Evolutionary conservation across 495 filamentous ascomycete genomes (phyloP).

Genomic region (Schizothecium vesticola): DNA sequence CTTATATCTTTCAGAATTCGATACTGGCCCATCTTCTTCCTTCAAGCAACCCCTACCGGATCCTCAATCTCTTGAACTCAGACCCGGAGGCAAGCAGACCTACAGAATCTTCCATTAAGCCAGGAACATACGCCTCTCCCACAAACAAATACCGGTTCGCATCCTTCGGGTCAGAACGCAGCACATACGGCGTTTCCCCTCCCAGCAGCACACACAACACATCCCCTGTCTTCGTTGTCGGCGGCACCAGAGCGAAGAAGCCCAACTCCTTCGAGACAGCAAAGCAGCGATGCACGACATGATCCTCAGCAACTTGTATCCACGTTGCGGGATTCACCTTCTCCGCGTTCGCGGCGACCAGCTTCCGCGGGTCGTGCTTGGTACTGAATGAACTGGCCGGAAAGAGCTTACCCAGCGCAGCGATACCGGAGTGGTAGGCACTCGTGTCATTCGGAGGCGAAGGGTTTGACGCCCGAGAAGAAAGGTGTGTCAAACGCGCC

Average conservation of each 20-base stretch:
- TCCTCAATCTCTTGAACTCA: slow-evolving; percentile 8
- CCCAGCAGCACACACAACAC: slow-evolving; percentile 12
- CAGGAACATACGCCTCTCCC: slow-evolving; percentile 12
- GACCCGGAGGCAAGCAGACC: neutral
- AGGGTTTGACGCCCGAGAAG: neutral
- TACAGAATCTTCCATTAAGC: slow-evolving; percentile 7
- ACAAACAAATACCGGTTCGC: neutral
- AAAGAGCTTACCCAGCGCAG: slow-evolving; percentile 5
- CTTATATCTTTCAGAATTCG: too few relatives aligned
- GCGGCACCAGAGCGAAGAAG: slow-evolving; percentile 13
- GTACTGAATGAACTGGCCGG: slow-evolving; percentile 3
- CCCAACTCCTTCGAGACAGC: slow-evolving; percentile 5
- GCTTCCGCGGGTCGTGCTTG: slow-evolving; percentile 12
- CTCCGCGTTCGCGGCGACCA: neutral
- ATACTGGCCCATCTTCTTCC: too few relatives aligned
- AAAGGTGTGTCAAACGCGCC: slow-evolving; percentile 2
- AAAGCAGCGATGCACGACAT: slow-evolving; percentile 12
- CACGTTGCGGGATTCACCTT: slow-evolving; percentile 5
- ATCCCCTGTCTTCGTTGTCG: slow-evolving; percentile 10
- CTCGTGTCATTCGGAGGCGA: neutral
- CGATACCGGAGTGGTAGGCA: slow-evolving; percentile 5
- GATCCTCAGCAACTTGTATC: slow-evolving; percentile 11
- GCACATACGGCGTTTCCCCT: slow-evolving; percentile 13
- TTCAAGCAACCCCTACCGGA: neutral
- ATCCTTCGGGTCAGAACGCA: slow-evolving; percentile 3